These are phyloP conservation scores for Malassezia brasiliensis DNA, from an alignment of 1,284 basidiomycete genomes.

Conservation along the genomic window DNA sequence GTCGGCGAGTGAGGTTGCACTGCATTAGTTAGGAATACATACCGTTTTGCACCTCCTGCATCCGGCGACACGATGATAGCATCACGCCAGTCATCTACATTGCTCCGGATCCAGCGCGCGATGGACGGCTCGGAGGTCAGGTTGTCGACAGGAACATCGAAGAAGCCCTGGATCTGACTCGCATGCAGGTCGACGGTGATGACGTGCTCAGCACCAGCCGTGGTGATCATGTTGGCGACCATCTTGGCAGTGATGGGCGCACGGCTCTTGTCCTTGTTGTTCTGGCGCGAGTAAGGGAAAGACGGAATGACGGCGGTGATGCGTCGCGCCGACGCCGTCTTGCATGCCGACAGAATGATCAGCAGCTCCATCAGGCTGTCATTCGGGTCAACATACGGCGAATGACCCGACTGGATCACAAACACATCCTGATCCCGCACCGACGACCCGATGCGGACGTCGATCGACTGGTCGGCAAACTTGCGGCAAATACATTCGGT, in stretches of 20 bases:
- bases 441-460: conserved; percentile 60
- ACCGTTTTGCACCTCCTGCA: conserved; percentile 95
- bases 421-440: conserved; percentile 70
- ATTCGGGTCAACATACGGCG: conserved; percentile 42
- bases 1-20: conserved; percentile 88
- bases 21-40: conserved; percentile 43
- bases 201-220: conserved; percentile 94
- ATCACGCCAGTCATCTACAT: conserved; percentile 76
- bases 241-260: conserved; percentile 98
- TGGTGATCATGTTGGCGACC: conserved; percentile 90
- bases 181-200: conserved; percentile 99
- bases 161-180: conserved; percentile 97
- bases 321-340: conserved; percentile 86
- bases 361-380: conserved; percentile 58
- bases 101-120: conserved; percentile 62
- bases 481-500: conserved; percentile 85
- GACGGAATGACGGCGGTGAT: conserved; percentile 98
- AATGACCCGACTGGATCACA: conserved; percentile 44
- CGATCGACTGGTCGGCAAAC: conserved; percentile 80
- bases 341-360: conserved; percentile 84
- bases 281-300: conserved; percentile 91
- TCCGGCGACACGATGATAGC: conserved; percentile 92
- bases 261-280: conserved; percentile 94
- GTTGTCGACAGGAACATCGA: conserved; percentile 98
- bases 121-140: conserved; percentile 40